Evolutionary conservation across 2,329 filamentous ascomycete species (phyloP), one percentile per base, ranked within the genome.

Genomic region (Clonostachys chloroleuca): DNA sequence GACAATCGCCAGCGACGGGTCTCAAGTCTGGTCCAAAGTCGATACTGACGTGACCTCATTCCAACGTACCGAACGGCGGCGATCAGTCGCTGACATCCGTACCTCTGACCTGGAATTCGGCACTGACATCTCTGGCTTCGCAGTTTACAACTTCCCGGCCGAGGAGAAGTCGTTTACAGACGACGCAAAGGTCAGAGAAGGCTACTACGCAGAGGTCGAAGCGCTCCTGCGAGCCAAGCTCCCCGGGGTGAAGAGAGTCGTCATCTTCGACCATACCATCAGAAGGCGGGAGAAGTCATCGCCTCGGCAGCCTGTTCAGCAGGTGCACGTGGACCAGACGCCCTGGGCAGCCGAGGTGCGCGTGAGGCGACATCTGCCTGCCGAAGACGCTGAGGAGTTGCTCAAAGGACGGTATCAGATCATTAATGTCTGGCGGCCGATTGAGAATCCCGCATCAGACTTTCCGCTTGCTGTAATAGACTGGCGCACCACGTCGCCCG

Each of bases 231-330:
- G 91, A 3, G 69, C 80, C 13, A 66, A 81, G 48, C 73, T 95
- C 14, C 83, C 85, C 1, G 87, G 86, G 46, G 77, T 80, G 24
- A 75, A 79, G 48, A 75, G 77, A 5, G 73, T 95, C 33, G 72
- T 89, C 55, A 70, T 95, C 60, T 96, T 95, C 68, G 90, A 95
- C 72, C 88, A 96, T 70, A 95, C 90, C 8, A 81, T 95, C 63
- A 86, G 91, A n/a, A 80, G 87, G 40, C 24, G 24, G 24, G 24
- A 30, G 24, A 30, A 30, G 24, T 73, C 80, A 12, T 61, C 66
- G 3, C 77, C 82, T 0, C 80, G 90, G 43, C 73, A 70, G 2
- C 89, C 91, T 3, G 89, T 95, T 0, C 80, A 74, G 12, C 67
- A 79, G 39, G 87, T 87, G 0, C 91, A 96, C 65, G 87, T 95